A percentile compares a stretch with the other conserved stretches of the same genome.
phyloP scores from a whole-genome alignment of 768 basidiomycete species.

The Rhizopogon salebrosus region DNA sequence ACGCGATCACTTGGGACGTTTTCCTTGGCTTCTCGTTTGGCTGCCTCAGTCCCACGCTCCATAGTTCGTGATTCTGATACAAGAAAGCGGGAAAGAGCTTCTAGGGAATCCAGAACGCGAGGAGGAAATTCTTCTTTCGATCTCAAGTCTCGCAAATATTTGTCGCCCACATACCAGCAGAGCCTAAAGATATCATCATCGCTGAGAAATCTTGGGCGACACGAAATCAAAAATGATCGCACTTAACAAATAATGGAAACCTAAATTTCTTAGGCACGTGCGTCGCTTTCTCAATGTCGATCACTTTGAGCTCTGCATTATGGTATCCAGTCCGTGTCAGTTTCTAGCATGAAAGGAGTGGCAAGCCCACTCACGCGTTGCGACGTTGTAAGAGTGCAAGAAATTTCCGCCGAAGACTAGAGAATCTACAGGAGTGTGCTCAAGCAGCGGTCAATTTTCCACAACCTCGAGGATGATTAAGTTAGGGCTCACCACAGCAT shows the following conservation, averaged over 20 bases:
- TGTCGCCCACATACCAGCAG: conserved; percentile 89
- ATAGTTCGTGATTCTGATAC: conserved; percentile 70
- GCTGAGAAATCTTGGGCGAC: conserved; percentile 8
- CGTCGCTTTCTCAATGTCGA: conserved; percentile 89
- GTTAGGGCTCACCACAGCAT: conserved; percentile 73
- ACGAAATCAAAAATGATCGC: conserved; percentile 17
- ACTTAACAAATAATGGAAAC: conserved; percentile 81
- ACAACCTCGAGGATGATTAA: not conserved
- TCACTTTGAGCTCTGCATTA: conserved; percentile 70
- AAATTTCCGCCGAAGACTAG: conserved; percentile 98
- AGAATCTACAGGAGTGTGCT: conserved; percentile 90
- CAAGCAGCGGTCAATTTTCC: conserved; percentile 4
- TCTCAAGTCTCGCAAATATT: conserved; percentile 69
- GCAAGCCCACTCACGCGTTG: conserved; percentile 58
- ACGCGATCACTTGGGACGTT: conserved; percentile 77
- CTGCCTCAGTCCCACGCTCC: conserved; percentile 64
- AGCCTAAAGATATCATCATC: conserved; percentile 41
- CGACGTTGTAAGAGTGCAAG: conserved; percentile 86
- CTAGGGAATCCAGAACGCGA: conserved; percentile 68
- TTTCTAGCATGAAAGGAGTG: not conserved
- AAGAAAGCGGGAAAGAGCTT: conserved; percentile 71
- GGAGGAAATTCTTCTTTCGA: conserved; percentile 43
- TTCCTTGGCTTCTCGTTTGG: conserved; percentile 75
- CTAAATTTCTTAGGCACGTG: conserved; percentile 91
- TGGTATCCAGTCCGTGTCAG: conserved; percentile 9